Evolutionary conservation across 257 asterid species (phyloP), one percentile per base, ranked within the genome.

Genomic region (Penstemon eatonii): DNA sequence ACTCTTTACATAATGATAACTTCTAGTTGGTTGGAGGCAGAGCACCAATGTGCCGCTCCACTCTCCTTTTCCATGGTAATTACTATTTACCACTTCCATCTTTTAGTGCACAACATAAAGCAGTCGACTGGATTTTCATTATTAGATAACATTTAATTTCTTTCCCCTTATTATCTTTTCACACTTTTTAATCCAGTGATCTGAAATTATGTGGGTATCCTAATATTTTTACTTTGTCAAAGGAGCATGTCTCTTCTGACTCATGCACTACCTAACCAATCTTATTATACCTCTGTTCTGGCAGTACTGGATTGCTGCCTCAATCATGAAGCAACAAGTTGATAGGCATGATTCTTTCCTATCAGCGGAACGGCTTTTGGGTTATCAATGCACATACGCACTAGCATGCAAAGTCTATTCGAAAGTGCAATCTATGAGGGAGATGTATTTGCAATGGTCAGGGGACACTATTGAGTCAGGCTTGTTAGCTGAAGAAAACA

Each of bases 271-370:
- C 67, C 52, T 62, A 15, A 56, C 41, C 70, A 68, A 59, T 77
- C 15, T 47, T 4, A 60, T 72, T 63, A 8, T 79, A 25, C 72
- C 66, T 73, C 56, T 74, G 65, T 8, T 76, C 53, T 78, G 64
- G 60, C 77, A 87, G 95, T 85, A 85, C 78, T 87, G 95, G 95
- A 74, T 67, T 33, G 89, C 87, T 25, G 89, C 89, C 46, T 85
- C 87, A 59, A 64, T 83, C 58, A 60, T 68, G 53, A 83, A 81
- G 68, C 76, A 76, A 56, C 83, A 83, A 49, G 65, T 87, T 53
- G 82, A 85, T 70, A 81, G 82, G 80, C 74, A 76, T 70, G 78
- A 74, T 19, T 71, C 84, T 0, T 77, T 87, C 60, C 36, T 51
- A 63, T 75, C 78, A 57, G 91, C 82, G 1, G 81, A 80, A 67